A percentile compares a stretch with the other conserved stretches of the same genome.
Conservation (phyloP, 768 basidiomycete genomes). For the Podaxis sp. region DNA sequence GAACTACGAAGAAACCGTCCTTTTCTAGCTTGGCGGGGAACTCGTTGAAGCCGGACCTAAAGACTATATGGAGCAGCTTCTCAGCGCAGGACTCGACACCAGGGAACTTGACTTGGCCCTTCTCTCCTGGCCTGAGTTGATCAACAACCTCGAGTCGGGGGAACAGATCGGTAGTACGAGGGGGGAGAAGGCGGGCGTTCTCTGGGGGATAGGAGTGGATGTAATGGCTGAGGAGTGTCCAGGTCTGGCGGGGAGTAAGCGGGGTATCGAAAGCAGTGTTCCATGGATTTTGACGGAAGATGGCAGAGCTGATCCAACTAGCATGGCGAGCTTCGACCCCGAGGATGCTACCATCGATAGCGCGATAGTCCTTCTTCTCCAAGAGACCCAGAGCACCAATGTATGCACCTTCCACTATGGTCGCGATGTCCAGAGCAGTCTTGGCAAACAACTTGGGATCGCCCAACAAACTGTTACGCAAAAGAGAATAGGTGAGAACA, state of each 20-base stretch:
- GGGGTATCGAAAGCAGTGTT: slow-evolving; percentile 56
- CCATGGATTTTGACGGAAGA: slow-evolving; percentile 52
- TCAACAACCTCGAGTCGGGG: slow-evolving; percentile 24
- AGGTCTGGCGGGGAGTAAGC: slow-evolving; percentile 39
- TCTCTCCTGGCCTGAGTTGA: slow-evolving; percentile 22
- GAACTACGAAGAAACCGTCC: slow-evolving; percentile 36
- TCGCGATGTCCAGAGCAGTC: slow-evolving; percentile 50
- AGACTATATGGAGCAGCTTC: background rate
- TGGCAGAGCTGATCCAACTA: slow-evolving; percentile 57
- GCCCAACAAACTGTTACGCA: background rate
- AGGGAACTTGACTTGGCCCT: background rate
- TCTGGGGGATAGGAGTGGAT: slow-evolving; percentile 51
- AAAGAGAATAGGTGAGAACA: background rate
- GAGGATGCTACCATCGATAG: slow-evolving; percentile 59
- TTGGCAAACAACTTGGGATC: background rate
- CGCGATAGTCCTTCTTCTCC: slow-evolving; percentile 44
- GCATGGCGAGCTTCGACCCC: slow-evolving; percentile 61
- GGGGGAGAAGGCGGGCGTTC: slow-evolving; percentile 45
- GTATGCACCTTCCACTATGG: slow-evolving; percentile 57
- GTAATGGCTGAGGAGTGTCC: slow-evolving; percentile 41
- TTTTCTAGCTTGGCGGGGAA: slow-evolving; percentile 10
- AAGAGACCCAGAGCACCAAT: slow-evolving; percentile 53
- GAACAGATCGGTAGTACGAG: slow-evolving; percentile 23
- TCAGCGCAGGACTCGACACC: background rate
- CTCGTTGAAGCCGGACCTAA: slow-evolving; percentile 17